Base-by-base conservation (phyloP, 2,329 filamentous ascomycete species). In the Xylariaceae sp. region DNA sequence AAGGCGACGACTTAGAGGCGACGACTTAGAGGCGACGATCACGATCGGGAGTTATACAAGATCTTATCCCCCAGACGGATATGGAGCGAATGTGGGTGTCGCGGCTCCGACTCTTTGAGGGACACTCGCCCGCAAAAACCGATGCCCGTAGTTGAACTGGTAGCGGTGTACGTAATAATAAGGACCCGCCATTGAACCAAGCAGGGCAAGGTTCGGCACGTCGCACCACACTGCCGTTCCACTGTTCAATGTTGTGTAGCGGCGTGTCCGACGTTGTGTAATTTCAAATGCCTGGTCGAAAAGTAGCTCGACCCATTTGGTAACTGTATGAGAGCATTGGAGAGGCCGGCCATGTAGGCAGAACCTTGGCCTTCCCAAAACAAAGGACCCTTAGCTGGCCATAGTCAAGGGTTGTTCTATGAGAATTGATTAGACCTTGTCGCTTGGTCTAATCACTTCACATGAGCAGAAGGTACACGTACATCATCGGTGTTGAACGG, bases 161-260 rank as follows among this genome's bases (percentile, higher is more conserved):
- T 41, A 50, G 57, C 57, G 57, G 57, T 57, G 57, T 57, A 52
- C 44, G 30, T 47, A 52, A 43, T 36, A 43, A 36, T 41, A 40
- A 35, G 27, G 27, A 44, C 30, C 29, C 16, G 27, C 37, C 44
- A 44, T 48, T 36, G 33, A 46, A 42, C 53, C 13, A 18, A 13
- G 24, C 33, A 32, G 15, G 33, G 23, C n/a, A 49, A 35, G 36
- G 18, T 6, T 39, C 23, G 20, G 32, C 23, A n/a, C 36, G 37
- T 26, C 36, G n/a, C 16, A 23, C 24, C 16, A 4, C 45, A 6
- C 35, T 24, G 27, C 15, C 10, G 21, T 40, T 15, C 32, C 40
- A 18, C 21, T 29, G 21, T 32, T 18, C 9, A 36, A 30, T 35
- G 46, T 45, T 44, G 50, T 54, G 50, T 41, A 40, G 32, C 53